A percentile compares a stretch with the other conserved stretches of the same genome.
Evolutionary conservation across 139 green algal genomes (phyloP).

Genomic region (Coelastrella sp.): DNA sequence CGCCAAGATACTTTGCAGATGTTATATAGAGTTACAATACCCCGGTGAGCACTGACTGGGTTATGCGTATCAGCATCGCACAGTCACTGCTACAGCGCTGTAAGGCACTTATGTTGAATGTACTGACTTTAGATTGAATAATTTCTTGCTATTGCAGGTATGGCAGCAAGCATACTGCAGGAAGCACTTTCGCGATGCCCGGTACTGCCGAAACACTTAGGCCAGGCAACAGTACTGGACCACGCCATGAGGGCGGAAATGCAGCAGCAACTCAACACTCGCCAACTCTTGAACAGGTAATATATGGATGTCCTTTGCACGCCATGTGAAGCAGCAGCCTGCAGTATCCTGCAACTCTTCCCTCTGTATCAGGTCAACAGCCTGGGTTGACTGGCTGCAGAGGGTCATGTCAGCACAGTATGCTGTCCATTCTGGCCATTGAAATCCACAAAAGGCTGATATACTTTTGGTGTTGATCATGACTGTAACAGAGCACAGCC

Average conservation of each 20-base stretch:
- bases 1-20: conserved; percentile 1
- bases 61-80: neutral
- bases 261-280: neutral
- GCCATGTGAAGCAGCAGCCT: neutral
- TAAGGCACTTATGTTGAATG: neutral
- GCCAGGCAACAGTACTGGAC: neutral
- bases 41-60: neutral
- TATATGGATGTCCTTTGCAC: neutral
- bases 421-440: no score
- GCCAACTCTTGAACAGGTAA: neutral
- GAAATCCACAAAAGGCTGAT: no score
- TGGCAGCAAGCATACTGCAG: neutral
- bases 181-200: conserved; percentile 3
- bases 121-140: no score
- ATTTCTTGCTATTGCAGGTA: neutral
- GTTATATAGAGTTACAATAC: neutral
- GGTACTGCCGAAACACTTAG: neutral
- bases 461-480: no score
- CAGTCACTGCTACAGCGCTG: neutral
- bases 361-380: no score
- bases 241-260: neutral
- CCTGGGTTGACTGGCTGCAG: no score
- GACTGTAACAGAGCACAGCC: no score
- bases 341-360: no score
- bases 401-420: no score